Conservation (phyloP, 768 basidiomycete species). For the Leccinum incarnatum region DNA sequence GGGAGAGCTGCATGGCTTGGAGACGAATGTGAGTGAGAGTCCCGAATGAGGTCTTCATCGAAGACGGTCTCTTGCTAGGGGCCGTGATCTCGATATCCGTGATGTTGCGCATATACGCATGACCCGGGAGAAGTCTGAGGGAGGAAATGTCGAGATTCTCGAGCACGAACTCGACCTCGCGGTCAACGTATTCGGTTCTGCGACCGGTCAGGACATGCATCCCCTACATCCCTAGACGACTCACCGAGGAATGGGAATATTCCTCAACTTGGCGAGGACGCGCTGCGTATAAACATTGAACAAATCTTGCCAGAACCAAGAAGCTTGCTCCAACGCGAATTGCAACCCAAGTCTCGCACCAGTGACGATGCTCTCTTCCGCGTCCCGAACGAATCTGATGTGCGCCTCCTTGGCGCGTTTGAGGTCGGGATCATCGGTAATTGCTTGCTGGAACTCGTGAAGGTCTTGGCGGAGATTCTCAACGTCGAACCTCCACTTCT, state of each 20-base stretch:
- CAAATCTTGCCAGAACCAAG: conserved; percentile 81
- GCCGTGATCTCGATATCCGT: conserved; percentile 58
- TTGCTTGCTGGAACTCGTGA: conserved; percentile 41
- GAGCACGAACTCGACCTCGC: conserved; percentile 67
- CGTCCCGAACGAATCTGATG: conserved; percentile 43
- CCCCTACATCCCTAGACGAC: conserved; percentile 5
- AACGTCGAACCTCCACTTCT: conserved; percentile 53
- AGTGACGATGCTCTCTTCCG: conserved; percentile 42
- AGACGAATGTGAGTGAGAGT: conserved; percentile 63
- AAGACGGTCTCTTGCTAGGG: conserved; percentile 29
- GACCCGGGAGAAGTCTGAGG: conserved; percentile 64
- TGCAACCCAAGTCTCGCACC: conserved; percentile 44
- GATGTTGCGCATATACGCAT: conserved; percentile 70
- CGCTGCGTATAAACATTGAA: conserved; percentile 78
- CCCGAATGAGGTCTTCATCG: conserved; percentile 50
- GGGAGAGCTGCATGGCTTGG: conserved; percentile 60
- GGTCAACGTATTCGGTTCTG: conserved; percentile 71
- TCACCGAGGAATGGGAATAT: conserved; percentile 69
- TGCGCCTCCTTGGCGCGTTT: conserved; percentile 47
- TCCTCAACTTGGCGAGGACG: conserved; percentile 48
- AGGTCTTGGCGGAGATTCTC: conserved; percentile 45
- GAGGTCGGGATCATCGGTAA: conserved; percentile 51
- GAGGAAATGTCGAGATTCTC: conserved; percentile 72
- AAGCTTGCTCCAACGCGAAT: conserved; percentile 55
- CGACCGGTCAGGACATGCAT: background rate